Evolutionary conservation across 2,329 filamentous ascomycete genomes (phyloP), one percentile per base, ranked within the genome.

Genomic region (Sclerotinia subarctica): DNA sequence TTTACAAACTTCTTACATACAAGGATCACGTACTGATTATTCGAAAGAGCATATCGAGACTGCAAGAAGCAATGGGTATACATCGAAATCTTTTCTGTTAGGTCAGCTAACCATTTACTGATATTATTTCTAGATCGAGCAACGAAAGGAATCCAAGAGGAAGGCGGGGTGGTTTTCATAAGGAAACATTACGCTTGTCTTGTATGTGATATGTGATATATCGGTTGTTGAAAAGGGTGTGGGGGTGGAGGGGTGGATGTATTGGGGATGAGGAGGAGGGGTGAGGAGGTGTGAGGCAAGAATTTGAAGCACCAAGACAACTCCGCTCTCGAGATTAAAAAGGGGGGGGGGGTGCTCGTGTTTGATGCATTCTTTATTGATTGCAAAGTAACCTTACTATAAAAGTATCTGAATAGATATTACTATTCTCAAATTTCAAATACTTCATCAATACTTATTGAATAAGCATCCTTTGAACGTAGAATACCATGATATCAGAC

Each of bases 51-150:
- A 63, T 98, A 97, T 79, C 88, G 93, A 69, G 93, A 96, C 71
- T 98, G 94, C 81, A 97, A 97, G 79, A 94, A 96, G 81, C 86
- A 89, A 82, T 97, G 94, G 94, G 93, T 97, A 84, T 75, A 86
- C 70, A n/a, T 35, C 13, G 38, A n/a, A n/a, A 46, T 24, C 32
- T 6, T 29, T 51, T 46, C 46, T 35, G 5, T 7, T 19, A 29
- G 29, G 5, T 11, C 32, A 35, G 44, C 42, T 47, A 32, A n/a
- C 19, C n/a, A 26, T 46, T 42, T 64, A 29, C 52, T 66, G 21
- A 66, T 19, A 46, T 65, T n/a, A 24, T 38, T 42, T 38, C 38
- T 69, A 83, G 81, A 79, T 79, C 73, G 77, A 80, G 38, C 81
- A 82, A 71, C 78, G 81, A 73, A 82, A 80, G 69, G 81, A 82